A percentile compares a stretch with the other conserved stretches of the same genome.
Evolutionary conservation across 768 basidiomycete genomes (phyloP).

Genomic region (Hortiboletus flavorubellus): DNA sequence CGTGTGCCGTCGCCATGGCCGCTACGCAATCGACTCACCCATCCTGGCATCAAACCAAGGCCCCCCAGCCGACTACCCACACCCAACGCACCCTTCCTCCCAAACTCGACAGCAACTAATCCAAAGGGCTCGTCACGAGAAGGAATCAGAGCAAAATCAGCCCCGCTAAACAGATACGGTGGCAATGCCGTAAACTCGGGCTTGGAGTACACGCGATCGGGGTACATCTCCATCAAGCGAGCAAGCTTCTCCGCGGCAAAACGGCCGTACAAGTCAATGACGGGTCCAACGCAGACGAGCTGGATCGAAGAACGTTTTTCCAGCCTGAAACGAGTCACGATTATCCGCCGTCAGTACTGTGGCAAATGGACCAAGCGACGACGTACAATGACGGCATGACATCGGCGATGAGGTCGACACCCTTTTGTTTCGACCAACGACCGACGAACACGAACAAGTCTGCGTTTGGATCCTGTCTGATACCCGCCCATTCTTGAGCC

Average conservation of each 20-base stretch:
- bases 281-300: constrained; percentile 86
- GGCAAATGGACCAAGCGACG: no score
- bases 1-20: no score
- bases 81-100: constrained; percentile 93
- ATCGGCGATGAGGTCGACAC: constrained; percentile 95
- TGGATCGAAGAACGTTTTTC: constrained; percentile 87
- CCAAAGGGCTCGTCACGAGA: constrained; percentile 97
- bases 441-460: constrained; percentile 96
- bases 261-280: constrained; percentile 92
- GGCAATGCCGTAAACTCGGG: constrained; percentile 95
- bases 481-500: constrained; percentile 93
- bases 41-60: constrained; percentile 95
- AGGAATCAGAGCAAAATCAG: constrained; percentile 93
- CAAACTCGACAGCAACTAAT: constrained; percentile 94
- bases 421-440: constrained; percentile 98
- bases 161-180: constrained; percentile 90
- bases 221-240: constrained; percentile 92
- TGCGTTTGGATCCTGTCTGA: constrained; percentile 86
- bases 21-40: constrained; percentile 54
- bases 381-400: constrained; percentile 86
- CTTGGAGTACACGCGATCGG: constrained; percentile 92
- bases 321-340: constrained; percentile 43
- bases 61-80: constrained; percentile 93
- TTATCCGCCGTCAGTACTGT: not conserved
- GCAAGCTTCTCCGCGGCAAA: constrained; percentile 94